Percentiles rank a stretch among this genome's conserved stretches.
phyloP scores from a whole-genome alignment of 2,329 filamentous ascomycete species.

The Rhynchosporium graminicola region DNA sequence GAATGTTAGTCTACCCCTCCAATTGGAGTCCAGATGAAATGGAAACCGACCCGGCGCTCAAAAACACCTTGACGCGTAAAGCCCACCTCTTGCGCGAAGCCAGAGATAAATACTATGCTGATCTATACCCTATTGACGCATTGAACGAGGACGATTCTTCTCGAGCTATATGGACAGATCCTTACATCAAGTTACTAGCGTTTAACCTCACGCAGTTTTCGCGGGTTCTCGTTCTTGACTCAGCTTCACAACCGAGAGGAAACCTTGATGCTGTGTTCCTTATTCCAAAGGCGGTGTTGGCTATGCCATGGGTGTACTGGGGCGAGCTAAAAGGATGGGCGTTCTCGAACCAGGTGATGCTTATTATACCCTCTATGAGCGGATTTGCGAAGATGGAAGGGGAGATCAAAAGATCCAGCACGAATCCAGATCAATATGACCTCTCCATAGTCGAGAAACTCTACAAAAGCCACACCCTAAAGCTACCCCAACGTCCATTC shows the following conservation, averaged over 20 bases:
- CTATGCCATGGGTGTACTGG: slow-evolving; percentile 38
- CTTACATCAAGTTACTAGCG: slow-evolving; percentile 36
- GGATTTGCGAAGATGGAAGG: slow-evolving; percentile 29
- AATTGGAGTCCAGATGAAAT: slow-evolving; percentile 33
- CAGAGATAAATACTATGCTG: slow-evolving; percentile 31
- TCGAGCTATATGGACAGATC: slow-evolving; percentile 33
- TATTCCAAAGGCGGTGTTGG: slow-evolving; percentile 31
- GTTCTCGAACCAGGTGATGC: slow-evolving; percentile 33
- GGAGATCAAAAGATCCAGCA: slow-evolving; percentile 24
- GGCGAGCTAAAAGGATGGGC: slow-evolving; percentile 31
- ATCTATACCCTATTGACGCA: slow-evolving; percentile 32
- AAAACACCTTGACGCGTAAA: slow-evolving; percentile 29
- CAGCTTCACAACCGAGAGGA: slow-evolving; percentile 26
- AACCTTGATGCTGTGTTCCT: slow-evolving; percentile 38
- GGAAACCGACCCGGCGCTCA: slow-evolving; percentile 24
- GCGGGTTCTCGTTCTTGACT: slow-evolving; percentile 34
- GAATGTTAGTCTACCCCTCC: slow-evolving; percentile 36
- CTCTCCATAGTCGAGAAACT: slow-evolving; percentile 49
- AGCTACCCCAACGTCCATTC: slow-evolving; percentile 58
- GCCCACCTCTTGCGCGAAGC: slow-evolving; percentile 34
- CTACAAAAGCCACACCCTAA: slow-evolving; percentile 52
- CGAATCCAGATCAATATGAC: slow-evolving; percentile 29
- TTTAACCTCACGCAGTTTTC: slow-evolving; percentile 37
- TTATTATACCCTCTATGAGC: slow-evolving; percentile 30
- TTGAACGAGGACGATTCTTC: slow-evolving; percentile 26